phyloP scores from a whole-genome alignment of 768 basidiomycete genomes.

The Pleurotus eryngii region DNA sequence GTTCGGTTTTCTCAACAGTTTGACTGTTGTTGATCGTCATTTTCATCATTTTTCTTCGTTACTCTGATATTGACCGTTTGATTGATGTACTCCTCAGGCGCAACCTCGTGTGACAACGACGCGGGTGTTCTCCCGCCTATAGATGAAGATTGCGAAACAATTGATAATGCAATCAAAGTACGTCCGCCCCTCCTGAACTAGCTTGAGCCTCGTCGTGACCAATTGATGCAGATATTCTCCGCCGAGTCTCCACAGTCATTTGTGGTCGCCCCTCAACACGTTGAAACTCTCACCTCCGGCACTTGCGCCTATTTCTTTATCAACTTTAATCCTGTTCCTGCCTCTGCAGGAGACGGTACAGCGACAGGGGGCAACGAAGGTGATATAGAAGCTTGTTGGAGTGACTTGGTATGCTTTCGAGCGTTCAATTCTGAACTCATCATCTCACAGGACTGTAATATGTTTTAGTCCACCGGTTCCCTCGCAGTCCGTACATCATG shows the following conservation, averaged over 20 bases:
- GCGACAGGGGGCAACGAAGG: not conserved
- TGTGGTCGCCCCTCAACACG: constrained; percentile 3
- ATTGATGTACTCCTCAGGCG: not conserved
- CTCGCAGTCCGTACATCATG: not conserved
- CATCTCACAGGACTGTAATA: not conserved
- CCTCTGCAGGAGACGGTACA: too few species aligned
- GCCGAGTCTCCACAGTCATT: not conserved
- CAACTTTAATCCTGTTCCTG: not conserved
- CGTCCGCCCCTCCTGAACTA: not conserved
- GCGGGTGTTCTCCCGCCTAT: constrained; percentile 8
- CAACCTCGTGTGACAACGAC: constrained; percentile 3
- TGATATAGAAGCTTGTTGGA: constrained; percentile 3
- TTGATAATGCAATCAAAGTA: not conserved
- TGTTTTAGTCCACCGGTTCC: not conserved
- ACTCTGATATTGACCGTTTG: not conserved
- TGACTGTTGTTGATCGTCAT: too few species aligned
- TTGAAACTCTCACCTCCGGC: constrained; percentile 5
- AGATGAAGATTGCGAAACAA: constrained; percentile 3
- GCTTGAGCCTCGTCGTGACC: not conserved
- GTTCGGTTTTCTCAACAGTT: not conserved
- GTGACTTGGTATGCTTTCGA: not conserved
- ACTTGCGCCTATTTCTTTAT: constrained; percentile 9
- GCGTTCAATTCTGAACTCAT: not conserved
- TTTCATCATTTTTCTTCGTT: not conserved
- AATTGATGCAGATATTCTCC: not conserved